These are phyloP conservation scores for Dalechampia spathulata DNA, from an alignment of 441 rosid species.

Conservation along the genomic window DNA sequence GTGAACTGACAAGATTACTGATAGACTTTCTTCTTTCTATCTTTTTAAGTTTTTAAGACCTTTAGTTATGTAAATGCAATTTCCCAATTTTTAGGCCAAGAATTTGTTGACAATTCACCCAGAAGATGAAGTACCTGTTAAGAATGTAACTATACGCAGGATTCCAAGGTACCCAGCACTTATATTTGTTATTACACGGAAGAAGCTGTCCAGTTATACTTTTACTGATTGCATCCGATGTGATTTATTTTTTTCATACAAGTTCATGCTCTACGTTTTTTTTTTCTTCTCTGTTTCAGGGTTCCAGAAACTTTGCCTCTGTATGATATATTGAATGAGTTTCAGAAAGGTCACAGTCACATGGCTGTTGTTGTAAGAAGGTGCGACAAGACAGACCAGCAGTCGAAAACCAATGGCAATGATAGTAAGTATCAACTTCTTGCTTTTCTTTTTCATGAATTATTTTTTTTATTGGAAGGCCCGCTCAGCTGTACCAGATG, in stretches of 20 bases:
- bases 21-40: background rate
- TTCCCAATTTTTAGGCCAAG: constrained; percentile 43
- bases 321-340: constrained; percentile 56
- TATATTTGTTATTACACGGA: background rate
- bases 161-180: constrained; percentile 63
- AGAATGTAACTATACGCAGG: constrained; percentile 72
- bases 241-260: constrained; percentile 5
- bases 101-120: constrained; percentile 81
- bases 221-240: constrained; percentile 6
- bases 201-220: background rate
- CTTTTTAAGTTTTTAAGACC: background rate
- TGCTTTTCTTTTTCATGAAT: background rate
- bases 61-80: background rate
- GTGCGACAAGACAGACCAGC: constrained; percentile 25
- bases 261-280: constrained; percentile 9
- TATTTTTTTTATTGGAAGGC: background rate
- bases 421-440: constrained; percentile 31
- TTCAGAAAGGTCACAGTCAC: constrained; percentile 66
- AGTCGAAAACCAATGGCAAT: constrained; percentile 21
- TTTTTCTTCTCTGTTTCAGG: constrained; percentile 27
- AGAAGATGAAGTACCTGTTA: constrained; percentile 75
- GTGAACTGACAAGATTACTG: background rate
- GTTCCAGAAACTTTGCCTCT: constrained; percentile 46
- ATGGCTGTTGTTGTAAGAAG: constrained; percentile 53
- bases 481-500: background rate